Evolutionary conservation across 176 grass and related monocot species (phyloP).

Genomic region (Eragrostis curvula): DNA sequence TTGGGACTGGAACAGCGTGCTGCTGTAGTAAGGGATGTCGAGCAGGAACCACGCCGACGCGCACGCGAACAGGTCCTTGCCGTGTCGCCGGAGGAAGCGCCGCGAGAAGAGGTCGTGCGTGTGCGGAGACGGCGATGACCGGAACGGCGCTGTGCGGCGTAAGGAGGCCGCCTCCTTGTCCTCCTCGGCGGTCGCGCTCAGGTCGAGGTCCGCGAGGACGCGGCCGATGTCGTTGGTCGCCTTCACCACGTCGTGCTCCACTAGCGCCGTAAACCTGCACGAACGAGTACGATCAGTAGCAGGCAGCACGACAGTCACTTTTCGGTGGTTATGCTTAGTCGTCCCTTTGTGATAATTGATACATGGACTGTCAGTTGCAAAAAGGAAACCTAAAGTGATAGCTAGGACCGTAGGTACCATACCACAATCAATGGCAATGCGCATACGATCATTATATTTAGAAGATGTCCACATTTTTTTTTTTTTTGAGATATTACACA

Average conservation of each 20-base stretch:
- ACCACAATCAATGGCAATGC: neutral
- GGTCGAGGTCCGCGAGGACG: conserved; percentile 38
- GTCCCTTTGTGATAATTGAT: too few species aligned
- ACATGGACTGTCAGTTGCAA: too few species aligned
- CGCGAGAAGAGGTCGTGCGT: conserved; percentile 36
- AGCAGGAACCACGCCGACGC: conserved; percentile 49
- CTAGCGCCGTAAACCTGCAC: conserved; percentile 68
- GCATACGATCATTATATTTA: too few species aligned
- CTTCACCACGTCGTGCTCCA: conserved; percentile 65
- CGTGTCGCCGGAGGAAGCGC: conserved; percentile 35
- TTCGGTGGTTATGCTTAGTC: too few species aligned
- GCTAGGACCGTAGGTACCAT: too few species aligned
- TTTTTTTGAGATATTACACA: too few species aligned
- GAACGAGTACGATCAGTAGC: too few species aligned
- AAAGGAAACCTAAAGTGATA: too few species aligned
- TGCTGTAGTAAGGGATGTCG: conserved; percentile 59
- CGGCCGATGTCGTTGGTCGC: conserved; percentile 67
- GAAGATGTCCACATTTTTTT: too few species aligned
- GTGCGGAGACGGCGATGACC: neutral
- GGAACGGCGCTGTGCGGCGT: neutral
- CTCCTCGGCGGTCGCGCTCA: conserved; percentile 12
- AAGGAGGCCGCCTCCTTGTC: conserved; percentile 34
- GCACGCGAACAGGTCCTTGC: conserved; percentile 43
- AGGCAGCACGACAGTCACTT: too few species aligned
- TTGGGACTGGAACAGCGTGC: conserved; percentile 57